A percentile compares a stretch with the other conserved stretches of the same genome.
These are phyloP conservation scores for Sporothrix brunneoviolacea DNA, from an alignment of 2,329 filamentous ascomycete species.

Conservation along the genomic window DNA sequence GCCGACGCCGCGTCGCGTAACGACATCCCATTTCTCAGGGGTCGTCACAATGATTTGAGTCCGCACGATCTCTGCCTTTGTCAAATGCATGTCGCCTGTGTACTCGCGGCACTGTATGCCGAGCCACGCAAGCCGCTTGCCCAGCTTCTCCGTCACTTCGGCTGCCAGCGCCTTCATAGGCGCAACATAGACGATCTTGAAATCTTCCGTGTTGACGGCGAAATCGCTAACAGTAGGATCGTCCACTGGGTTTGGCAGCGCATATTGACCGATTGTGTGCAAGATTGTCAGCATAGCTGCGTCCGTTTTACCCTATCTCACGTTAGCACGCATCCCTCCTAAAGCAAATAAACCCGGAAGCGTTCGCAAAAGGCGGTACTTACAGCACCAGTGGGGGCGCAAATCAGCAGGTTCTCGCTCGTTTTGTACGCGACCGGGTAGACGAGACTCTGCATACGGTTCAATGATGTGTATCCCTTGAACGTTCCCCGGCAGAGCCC, in stretches of 20 bases:
- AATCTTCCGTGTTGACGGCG: constrained; percentile 74
- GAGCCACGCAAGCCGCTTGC: constrained; percentile 87
- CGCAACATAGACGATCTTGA: constrained; percentile 98
- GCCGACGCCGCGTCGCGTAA: constrained; percentile 92
- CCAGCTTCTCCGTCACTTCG: constrained; percentile 90
- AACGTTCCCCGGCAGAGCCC: constrained; percentile 87
- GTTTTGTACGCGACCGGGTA: constrained; percentile 94
- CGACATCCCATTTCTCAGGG: constrained; percentile 98
- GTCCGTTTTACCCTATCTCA: constrained; percentile 77
- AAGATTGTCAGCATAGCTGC: constrained; percentile 95
- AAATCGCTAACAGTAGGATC: constrained; percentile 69
- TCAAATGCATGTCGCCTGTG: constrained; percentile 98
- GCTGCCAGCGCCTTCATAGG: constrained; percentile 98
- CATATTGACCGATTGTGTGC: constrained; percentile 82
- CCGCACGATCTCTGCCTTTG: constrained; percentile 88
- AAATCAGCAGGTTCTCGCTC: constrained; percentile 98
- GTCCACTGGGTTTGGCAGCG: constrained; percentile 71
- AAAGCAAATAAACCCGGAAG: too few relatives aligned
- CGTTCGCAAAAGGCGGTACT: too few relatives aligned
- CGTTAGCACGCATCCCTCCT: neutral
- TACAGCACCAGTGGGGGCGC: constrained; percentile 86
- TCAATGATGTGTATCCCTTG: constrained; percentile 85
- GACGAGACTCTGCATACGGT: constrained; percentile 96
- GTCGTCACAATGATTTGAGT: constrained; percentile 99
- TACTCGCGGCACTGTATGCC: constrained; percentile 87